phyloP scores from a whole-genome alignment of 2,329 filamentous ascomycete species.

The Neonectria coccinea region DNA sequence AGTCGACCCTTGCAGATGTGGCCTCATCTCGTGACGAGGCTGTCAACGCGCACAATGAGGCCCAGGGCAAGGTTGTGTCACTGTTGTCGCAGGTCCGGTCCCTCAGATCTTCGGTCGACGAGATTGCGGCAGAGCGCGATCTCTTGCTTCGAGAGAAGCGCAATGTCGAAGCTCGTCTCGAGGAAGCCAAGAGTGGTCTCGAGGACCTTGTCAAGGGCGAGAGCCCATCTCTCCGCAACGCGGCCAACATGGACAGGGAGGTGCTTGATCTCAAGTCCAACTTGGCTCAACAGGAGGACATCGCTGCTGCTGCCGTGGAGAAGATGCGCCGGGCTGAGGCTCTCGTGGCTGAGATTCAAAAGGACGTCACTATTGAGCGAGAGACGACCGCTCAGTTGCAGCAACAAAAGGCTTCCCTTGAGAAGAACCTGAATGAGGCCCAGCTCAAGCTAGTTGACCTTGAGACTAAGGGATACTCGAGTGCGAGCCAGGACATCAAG shows the following conservation, averaged over 20 bases:
- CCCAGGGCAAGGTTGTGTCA: conserved; percentile 91
- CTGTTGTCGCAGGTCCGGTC: conserved; percentile 89
- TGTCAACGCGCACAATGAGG: conserved; percentile 91
- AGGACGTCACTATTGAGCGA: conserved; percentile 87
- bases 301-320: conserved; percentile 89
- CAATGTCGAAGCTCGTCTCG: conserved; percentile 83
- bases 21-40: conserved; percentile 94
- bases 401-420: conserved; percentile 88
- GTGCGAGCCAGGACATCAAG: conserved; percentile 92
- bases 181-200: conserved; percentile 87
- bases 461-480: conserved; percentile 97
- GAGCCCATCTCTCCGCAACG: conserved; percentile 88
- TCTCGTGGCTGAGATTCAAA: conserved; percentile 87
- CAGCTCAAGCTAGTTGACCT: conserved; percentile 92
- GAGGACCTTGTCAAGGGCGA: conserved; percentile 89
- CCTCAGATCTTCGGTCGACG: conserved; percentile 86
- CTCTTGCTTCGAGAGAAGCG: conserved; percentile 89
- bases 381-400: conserved; percentile 85
- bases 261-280: conserved; percentile 89
- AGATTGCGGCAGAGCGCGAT: conserved; percentile 87
- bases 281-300: conserved; percentile 92
- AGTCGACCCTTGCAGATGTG: conserved; percentile 89
- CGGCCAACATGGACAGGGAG: conserved; percentile 88
- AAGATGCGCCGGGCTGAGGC: conserved; percentile 97
- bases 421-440: conserved; percentile 90